Evolutionary conservation across 495 filamentous ascomycete species (phyloP), one percentile per base, ranked within the genome.

Genomic region (Chaetomium tenue): DNA sequence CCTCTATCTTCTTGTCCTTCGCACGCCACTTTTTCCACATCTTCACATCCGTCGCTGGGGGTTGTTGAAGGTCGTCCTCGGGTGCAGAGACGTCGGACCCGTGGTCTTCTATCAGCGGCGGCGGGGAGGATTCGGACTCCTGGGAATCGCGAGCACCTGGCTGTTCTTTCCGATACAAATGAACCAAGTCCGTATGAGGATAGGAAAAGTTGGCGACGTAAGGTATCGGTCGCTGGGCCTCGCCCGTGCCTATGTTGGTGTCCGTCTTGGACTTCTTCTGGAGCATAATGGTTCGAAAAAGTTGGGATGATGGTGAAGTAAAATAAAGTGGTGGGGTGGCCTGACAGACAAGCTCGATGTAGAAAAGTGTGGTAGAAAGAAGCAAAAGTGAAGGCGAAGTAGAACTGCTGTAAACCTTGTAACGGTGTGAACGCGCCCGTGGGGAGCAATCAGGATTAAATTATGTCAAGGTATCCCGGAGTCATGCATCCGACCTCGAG

Each of bases 71-170:
- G 40, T 75, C 74, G 22, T 75, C 74, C 3, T 74, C 72, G 8
- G 55, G 33, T 6, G 33, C 33, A 9, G 71, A 71, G n/a, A 70
- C 20, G 56, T 74, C 72, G 3, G 71, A 74, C 12, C 66, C 72
- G 9, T 66, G 65, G 60, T 75, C 74, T 48, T 74, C 68, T 2
- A 75, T 56, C 72, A 71, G 70, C 3, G 63, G 67, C 15, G 72
- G 70, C 2, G 69, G 63, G 0, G 71, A 74, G 11, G 62, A 61
- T 30, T 70, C 66, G 39, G 71, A 72, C 2, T 63, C 71, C 20
- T 66, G 59, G 6, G 74, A 75, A 25, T 60, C 69, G 15, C 69
- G 67, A 22, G 20, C 61, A 37, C 26, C 44, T 44, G 42, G 25
- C 23, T 46, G 30, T 12, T 63, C 54, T 20, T 26, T 26, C 22